Evolutionary conservation across 352 stramenopile species (phyloP), one percentile per base, ranked within the genome.

Genomic region (Thalassiosira mediterranea): DNA sequence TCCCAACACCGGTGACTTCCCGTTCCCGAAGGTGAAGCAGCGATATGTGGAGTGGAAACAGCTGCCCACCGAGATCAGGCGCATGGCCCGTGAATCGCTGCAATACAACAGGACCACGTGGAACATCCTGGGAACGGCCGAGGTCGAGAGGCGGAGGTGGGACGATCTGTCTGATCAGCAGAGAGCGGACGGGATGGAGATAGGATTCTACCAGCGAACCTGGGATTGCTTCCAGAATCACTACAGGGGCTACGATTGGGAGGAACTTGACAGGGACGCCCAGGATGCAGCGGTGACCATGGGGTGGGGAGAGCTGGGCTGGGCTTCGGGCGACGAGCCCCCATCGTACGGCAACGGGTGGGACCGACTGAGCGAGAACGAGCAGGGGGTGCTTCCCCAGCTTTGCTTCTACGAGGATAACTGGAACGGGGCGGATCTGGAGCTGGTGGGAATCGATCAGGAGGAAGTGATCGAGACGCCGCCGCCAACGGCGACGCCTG

Each of bases 191-290:
- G 72, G 61, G 8, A 71, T 58, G 13, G 13, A 42, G 23, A 17
- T 80, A 5, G 72, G 72, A 17, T 80, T 80, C 21, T 74, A 74
- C 23, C 31, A 68, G 11, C 17, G 53, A 11, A 74, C 56, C 10
- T 80, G 72, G 72, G 72, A 80, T 71, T 80, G 72, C 31, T 80
- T 80, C 52, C 72, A 75, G n/a, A 72, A 61, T 59, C 65, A 75
- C 34, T 75, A 67, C 48, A 25, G 29, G 51, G 19, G 17, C 46
- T 61, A 34, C n/a, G 44, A 60, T n/a, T 75, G 65, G 65, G 15
- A 37, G 13, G 44, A 59, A 10, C 65, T 75, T 34, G 19, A 8
- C 3, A 26, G 21, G 2, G 31, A 59, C 15, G 52, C 51, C 38
- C 38, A 21, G 56, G 31, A 32, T 49, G 54, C 46, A 51, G 54